Evolutionary conservation across 108 stramenopile genomes (phyloP), one percentile per base, ranked within the genome.

Genomic region (Conticribra guillardii): DNA sequence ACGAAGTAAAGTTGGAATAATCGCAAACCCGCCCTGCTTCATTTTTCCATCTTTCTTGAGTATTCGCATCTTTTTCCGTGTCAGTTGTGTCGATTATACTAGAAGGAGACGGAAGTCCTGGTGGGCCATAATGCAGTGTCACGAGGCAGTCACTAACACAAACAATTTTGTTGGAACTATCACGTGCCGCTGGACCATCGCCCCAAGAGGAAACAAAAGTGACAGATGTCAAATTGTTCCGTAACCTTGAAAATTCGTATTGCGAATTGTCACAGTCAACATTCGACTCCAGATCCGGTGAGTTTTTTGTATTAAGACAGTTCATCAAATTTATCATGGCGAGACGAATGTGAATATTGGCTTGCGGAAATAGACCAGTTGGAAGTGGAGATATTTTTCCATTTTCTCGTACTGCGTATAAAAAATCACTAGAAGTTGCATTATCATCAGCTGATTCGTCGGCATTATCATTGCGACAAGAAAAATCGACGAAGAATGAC

Each of bases 161-260:
- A 21, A 49, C 27, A 44, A 9, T 24, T 56, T 26, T 9, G 17
- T 53, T 37, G 27, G 2, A 1, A 49, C 14, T 30, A 19, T 64
- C 34, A 46, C 44, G 1, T 46, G 31, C 14, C 44, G 2, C 11
- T 4, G 11, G 2, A 5, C 22, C 49, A 31, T 86, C 84, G 28
- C 63, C 69, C 89, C 89, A 90, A 29, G 85, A 80, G 9, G 87
- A 71, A 0, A 78, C 77, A 66, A 87, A 86, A 46, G 86, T 82
- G n/a, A 71, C 64, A 21, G 85, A 84, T 18, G 84, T 85, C 41
- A 86, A 59, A 67, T 73, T 50, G 23, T 69, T 45, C 28, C 70
- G 67, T 51, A 77, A 4, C 3, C 32, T 55, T 4, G 19, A 1
- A 57, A 61, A 79, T 29, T 53, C 41, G 54, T 65, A 63, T 19